A percentile compares a stretch with the other conserved stretches of the same genome.
These are phyloP conservation scores for Stenocarpella maydis DNA, from an alignment of 2,329 filamentous ascomycete genomes.

Conservation along the genomic window DNA sequence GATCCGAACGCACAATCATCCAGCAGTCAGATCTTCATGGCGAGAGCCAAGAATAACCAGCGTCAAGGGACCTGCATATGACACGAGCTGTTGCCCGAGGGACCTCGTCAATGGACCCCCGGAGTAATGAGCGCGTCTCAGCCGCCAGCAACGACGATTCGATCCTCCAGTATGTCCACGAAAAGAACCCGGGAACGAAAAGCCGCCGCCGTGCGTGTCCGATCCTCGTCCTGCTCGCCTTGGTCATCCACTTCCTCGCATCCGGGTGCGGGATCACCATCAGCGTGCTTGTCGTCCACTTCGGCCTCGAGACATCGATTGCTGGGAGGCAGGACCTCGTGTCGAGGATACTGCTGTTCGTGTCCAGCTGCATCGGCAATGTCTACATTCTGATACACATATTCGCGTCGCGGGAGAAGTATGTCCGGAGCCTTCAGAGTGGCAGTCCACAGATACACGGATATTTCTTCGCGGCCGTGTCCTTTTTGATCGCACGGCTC, in stretches of 20 bases:
- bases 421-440: conserved; percentile 19
- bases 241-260: conserved; percentile 6
- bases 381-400: conserved; percentile 32
- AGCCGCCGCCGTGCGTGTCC: conserved; percentile 21
- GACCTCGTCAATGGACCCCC: conserved; percentile 25
- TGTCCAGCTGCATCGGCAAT: conserved; percentile 28
- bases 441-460: conserved; percentile 29
- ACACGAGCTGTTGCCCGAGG: conserved; percentile 15
- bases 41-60: conserved; percentile 1
- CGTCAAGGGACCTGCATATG: conserved; percentile 18
- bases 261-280: conserved; percentile 12
- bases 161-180: neutral
- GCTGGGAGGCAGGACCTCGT: conserved; percentile 19
- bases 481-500: conserved; percentile 27
- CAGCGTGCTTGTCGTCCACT: conserved; percentile 29
- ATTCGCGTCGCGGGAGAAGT: conserved; percentile 25
- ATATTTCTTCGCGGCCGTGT: conserved; percentile 25
- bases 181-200: neutral
- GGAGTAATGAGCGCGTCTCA: conserved; percentile 12
- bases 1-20: neutral
- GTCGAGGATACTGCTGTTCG: conserved; percentile 29
- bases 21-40: conserved; percentile 2
- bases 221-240: conserved; percentile 5
- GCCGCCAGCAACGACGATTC: conserved; percentile 23
- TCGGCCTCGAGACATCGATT: neutral